Conservation (phyloP, 805 yeast species). For the Kazachstania viticola region DNA sequence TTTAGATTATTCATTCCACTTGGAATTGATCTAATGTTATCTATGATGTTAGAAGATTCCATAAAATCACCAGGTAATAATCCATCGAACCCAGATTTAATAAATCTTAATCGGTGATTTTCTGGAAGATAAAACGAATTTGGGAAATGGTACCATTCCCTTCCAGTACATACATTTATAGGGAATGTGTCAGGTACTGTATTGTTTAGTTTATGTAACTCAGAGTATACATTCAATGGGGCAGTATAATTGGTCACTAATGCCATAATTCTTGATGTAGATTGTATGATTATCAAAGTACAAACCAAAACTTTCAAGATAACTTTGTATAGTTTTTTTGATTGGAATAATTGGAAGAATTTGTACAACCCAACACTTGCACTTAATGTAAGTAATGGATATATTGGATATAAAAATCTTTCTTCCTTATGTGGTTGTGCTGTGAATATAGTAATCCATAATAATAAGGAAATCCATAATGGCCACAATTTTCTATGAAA, state of each 20-base stretch:
- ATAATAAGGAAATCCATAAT: conserved; percentile 36
- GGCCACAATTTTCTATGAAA: conserved; percentile 21
- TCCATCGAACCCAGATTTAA: conserved; percentile 73
- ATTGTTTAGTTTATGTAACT: conserved; percentile 7
- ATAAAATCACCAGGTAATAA: conserved; percentile 77
- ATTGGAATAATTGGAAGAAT: conserved; percentile 7
- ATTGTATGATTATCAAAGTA: conserved; percentile 13
- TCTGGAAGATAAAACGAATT: conserved; percentile 71
- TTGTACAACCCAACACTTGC: conserved; percentile 41
- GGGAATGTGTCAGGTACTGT: conserved; percentile 7
- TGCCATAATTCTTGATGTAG: conserved; percentile 46
- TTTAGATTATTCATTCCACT: conserved; percentile 67
- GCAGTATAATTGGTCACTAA: conserved; percentile 59
- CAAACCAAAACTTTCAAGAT: conserved; percentile 10
- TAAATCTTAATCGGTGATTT: conserved; percentile 51
- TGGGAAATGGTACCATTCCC: conserved; percentile 93
- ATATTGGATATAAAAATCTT: conserved; percentile 77
- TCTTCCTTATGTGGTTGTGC: conserved; percentile 89
- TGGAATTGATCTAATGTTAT: conserved; percentile 40
- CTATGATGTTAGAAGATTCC: conserved; percentile 30
- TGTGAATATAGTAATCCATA: conserved; percentile 61
- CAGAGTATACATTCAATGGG: conserved; percentile 51
- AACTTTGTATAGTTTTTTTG: conserved; percentile 3
- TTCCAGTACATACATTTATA: conserved; percentile 69
- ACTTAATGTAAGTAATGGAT: conserved; percentile 52